Evolutionary conservation across 805 yeast genomes (phyloP).

Genomic region (Lipomyces yamadae): DNA sequence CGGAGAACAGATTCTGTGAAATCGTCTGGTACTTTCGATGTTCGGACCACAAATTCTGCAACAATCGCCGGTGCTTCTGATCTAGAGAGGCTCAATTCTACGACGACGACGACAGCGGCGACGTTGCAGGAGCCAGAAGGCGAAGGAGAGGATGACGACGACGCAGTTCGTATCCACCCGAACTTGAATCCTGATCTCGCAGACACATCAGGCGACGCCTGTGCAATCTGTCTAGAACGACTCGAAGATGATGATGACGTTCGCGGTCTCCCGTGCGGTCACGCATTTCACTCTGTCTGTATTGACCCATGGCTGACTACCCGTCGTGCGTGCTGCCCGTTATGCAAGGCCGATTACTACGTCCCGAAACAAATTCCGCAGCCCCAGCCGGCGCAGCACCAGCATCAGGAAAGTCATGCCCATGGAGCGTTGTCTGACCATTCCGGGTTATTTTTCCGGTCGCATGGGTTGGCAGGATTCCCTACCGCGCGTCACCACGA

Average conservation of each 20-base stretch:
- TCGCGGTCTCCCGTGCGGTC: conserved; percentile 79
- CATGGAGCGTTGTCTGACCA: neutral
- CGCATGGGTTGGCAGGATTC: neutral
- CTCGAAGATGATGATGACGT: conserved; percentile 67
- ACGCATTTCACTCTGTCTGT: conserved; percentile 79
- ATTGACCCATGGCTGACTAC: conserved; percentile 80
- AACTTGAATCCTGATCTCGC: conserved; percentile 29
- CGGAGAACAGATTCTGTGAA: neutral
- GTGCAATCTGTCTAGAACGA: conserved; percentile 78
- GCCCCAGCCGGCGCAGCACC: conserved; percentile 6
- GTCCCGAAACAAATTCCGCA: conserved; percentile 25
- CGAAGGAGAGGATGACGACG: conserved; percentile 36
- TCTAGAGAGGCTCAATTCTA: neutral
- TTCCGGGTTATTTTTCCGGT: neutral
- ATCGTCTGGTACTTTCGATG: neutral
- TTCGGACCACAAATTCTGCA: neutral
- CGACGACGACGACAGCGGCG: neutral
- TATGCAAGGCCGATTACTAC: conserved; percentile 74
- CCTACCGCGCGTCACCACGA: neutral
- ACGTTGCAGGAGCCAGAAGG: neutral
- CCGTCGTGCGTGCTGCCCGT: conserved; percentile 80
- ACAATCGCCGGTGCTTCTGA: neutral
- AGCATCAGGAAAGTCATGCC: neutral
- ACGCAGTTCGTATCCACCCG: conserved; percentile 31
- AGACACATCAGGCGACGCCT: conserved; percentile 58